Evolutionary conservation across 148 eudicot genomes (phyloP).

Genomic region (Rhododendron griersonianum): DNA sequence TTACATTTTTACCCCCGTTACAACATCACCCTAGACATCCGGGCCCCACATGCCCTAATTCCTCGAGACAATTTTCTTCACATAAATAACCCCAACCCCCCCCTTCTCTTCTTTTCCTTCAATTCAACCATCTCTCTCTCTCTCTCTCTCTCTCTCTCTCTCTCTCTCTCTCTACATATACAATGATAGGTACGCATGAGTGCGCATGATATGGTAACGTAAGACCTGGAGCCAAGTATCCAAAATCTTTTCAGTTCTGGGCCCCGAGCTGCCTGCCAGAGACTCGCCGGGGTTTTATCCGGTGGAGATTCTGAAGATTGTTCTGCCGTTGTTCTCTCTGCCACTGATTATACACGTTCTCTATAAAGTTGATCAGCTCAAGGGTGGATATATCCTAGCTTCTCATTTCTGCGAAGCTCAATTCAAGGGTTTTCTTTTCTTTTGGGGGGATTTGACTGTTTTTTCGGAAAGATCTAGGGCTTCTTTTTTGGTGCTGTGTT

Average conservation of each 20-base stretch:
- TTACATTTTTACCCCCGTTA: too few relatives aligned
- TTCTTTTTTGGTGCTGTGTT: not conserved
- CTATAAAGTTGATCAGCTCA: not conserved
- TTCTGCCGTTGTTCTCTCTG: not conserved
- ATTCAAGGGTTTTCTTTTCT: not conserved
- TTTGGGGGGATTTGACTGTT: not conserved
- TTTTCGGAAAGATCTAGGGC: not conserved
- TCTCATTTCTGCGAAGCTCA: not conserved
- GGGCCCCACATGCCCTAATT: conserved; percentile 5
- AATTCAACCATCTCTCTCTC: not conserved
- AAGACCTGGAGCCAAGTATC: conserved; percentile 6
- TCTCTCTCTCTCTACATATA: not conserved
- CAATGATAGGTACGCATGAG: not conserved
- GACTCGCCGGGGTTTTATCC: not conserved
- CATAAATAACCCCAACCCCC: not conserved
- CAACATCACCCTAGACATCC: conserved; percentile 1
- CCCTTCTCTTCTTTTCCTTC: not conserved
- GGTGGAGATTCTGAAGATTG: not conserved
- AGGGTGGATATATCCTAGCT: not conserved
- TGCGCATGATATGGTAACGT: not conserved
- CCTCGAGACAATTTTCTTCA: not conserved
- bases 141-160: not conserved
- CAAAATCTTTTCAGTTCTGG: not conserved
- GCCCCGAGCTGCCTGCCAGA: not conserved
- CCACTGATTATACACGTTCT: not conserved